Evolutionary conservation across 805 yeast species (phyloP), one percentile per base, ranked within the genome.

Genomic region (Ogataea ganodermae): DNA sequence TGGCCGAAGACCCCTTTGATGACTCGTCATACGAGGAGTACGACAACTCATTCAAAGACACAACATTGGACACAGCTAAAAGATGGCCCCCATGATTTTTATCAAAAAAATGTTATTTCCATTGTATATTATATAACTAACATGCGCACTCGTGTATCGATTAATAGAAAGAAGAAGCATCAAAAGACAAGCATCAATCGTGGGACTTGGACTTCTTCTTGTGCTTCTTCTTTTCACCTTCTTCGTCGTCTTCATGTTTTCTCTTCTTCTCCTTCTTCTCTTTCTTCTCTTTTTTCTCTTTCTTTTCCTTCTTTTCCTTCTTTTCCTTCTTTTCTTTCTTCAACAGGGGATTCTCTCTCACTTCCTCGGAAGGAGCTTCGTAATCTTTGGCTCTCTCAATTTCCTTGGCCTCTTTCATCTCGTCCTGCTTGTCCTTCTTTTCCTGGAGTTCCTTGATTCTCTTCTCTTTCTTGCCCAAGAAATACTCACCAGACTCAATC

Each of bases 401-500:
- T 55, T 84, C 83, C 64, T 79, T 84, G 48, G 73, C 77, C 48
- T 74, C 80, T 56, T 84, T 81, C 57, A 78, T 80, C 55, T 81
- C 89, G 44, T 78, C 84, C 65, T 91, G 95, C 59, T 86, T 81
- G 45, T 83, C 88, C 54, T 82, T 79, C 77, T 89, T 88, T 61
- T 86, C 91, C 48, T 82, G 84, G 52, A 84, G 72, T 55, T 82
- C 81, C 67, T 80, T 83, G 56, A 74, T 71, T 50, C 80, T 84
- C 74, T 89, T 89, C 61, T 91, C 96, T 60, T 75, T 80, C 73
- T 89, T 86, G 51, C 89, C 87, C 72, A 94, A 76, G 81, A 94
- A 94, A 72, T 89, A 94, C 69, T 94, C 99, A 80, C 99, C 99
- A 74, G 95, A 84, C 70, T 94, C 99, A 69, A 94, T 90, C 73